A percentile compares a stretch with the other conserved stretches of the same genome.
phyloP scores from a whole-genome alignment of 2,329 filamentous ascomycete species.

The Phoma sp. region DNA sequence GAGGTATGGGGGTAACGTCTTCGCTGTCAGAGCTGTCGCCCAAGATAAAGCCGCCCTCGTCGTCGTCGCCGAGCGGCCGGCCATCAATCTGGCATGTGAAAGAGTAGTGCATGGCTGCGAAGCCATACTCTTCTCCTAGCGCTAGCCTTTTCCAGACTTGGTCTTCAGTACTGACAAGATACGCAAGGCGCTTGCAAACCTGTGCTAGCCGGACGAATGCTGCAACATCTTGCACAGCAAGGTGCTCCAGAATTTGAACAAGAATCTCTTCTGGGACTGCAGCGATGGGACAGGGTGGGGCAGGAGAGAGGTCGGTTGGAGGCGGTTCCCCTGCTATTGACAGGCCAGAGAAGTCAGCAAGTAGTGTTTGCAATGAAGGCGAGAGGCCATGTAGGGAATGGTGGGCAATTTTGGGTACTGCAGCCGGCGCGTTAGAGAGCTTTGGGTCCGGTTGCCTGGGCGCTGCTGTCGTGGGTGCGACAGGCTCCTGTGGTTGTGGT shows the following conservation, averaged over 20 bases:
- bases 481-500: slow-evolving; percentile 12
- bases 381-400: slow-evolving; percentile 62
- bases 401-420: slow-evolving; percentile 61
- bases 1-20: slow-evolving; percentile 3
- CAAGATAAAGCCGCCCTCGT: slow-evolving; percentile 39
- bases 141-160: slow-evolving; percentile 83
- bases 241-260: slow-evolving; percentile 74
- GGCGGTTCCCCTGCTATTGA: slow-evolving; percentile 72
- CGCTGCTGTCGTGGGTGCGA: slow-evolving; percentile 11
- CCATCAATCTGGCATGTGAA: slow-evolving; percentile 69
- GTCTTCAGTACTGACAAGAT: slow-evolving; percentile 82
- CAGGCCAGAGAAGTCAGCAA: slow-evolving; percentile 74
- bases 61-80: slow-evolving; percentile 47
- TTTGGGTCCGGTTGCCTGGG: slow-evolving; percentile 51
- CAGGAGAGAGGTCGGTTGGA: slow-evolving; percentile 71
- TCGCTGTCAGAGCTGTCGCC: slow-evolving; percentile 30
- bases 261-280: slow-evolving; percentile 83
- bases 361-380: slow-evolving; percentile 69
- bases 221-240: slow-evolving; percentile 76
- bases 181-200: slow-evolving; percentile 88
- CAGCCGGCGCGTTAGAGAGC: slow-evolving; percentile 57
- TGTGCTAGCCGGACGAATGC: slow-evolving; percentile 76
- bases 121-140: slow-evolving; percentile 74
- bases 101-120: slow-evolving; percentile 80
- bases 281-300: slow-evolving; percentile 81